Evolutionary conservation across 441 rosid species (phyloP).

Genomic region (Croton setiger): DNA sequence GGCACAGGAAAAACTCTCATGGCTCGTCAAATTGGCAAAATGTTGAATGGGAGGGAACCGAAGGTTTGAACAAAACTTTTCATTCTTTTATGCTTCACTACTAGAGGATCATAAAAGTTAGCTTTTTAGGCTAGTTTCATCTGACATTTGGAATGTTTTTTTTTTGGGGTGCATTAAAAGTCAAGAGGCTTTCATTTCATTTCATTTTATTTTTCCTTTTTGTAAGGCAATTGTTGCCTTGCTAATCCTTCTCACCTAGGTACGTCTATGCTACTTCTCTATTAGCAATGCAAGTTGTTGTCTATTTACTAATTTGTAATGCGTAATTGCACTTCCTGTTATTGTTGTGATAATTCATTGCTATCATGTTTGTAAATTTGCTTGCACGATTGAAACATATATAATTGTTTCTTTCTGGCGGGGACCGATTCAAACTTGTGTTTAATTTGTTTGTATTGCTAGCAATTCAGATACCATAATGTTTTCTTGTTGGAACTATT

Average conservation of each 20-base stretch:
- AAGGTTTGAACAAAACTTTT: constrained; percentile 49
- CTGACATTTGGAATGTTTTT: constrained; percentile 9
- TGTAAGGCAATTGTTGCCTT: background rate
- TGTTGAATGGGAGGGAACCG: constrained; percentile 98
- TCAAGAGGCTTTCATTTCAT: constrained; percentile 1
- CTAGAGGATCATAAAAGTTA: background rate
- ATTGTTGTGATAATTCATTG: background rate
- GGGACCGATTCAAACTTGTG: constrained; percentile 8
- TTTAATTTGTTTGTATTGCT: background rate
- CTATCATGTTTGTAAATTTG: background rate
- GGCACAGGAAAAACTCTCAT: constrained; percentile 98
- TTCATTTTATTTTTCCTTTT: background rate
- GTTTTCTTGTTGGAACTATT: constrained; percentile 25
- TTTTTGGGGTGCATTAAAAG: constrained; percentile 5
- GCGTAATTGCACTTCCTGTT: background rate
- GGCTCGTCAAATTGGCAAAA: constrained; percentile 99
- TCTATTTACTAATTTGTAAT: no score
- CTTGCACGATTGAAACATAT: constrained; percentile 1
- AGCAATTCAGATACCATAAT: constrained; percentile 8
- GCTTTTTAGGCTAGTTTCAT: constrained; percentile 17
- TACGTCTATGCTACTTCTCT: background rate
- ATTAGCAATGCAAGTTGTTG: background rate
- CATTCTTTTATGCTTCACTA: constrained; percentile 2
- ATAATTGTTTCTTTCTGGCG: background rate
- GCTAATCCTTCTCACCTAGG: background rate